phyloP scores from a whole-genome alignment of 768 basidiomycete genomes.

The Strobilomyces echinocephalus region DNA sequence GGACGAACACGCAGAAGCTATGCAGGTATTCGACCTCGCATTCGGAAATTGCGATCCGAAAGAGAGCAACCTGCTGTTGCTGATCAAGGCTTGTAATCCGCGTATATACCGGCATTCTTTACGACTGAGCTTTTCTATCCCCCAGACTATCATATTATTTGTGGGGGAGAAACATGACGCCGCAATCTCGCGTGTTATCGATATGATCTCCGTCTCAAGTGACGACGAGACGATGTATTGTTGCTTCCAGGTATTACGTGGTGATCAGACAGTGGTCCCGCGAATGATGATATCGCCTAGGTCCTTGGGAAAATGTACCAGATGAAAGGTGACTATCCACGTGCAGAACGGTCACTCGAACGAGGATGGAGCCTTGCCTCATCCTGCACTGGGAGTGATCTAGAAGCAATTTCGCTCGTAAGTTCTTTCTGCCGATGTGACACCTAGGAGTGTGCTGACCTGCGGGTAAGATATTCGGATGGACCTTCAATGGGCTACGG shows the following conservation, averaged over 20 bases:
- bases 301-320: background rate
- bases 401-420: background rate
- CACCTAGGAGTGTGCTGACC: background rate
- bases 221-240: conserved; percentile 1
- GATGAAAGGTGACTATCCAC: background rate
- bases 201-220: background rate
- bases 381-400: background rate
- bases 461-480: background rate
- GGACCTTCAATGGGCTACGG: background rate
- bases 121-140: background rate
- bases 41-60: background rate
- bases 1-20: background rate
- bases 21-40: background rate
- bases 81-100: background rate
- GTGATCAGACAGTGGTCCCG: background rate
- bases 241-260: conserved; percentile 4
- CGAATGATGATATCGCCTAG: background rate
- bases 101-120: background rate
- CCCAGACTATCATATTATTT: background rate
- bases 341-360: background rate
- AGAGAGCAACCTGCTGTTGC: background rate
- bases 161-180: background rate
- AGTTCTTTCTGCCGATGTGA: background rate
- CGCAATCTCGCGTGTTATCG: background rate
- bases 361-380: too few species aligned